Conservation (phyloP, 768 basidiomycete species). For the Mycena belliarum region DNA sequence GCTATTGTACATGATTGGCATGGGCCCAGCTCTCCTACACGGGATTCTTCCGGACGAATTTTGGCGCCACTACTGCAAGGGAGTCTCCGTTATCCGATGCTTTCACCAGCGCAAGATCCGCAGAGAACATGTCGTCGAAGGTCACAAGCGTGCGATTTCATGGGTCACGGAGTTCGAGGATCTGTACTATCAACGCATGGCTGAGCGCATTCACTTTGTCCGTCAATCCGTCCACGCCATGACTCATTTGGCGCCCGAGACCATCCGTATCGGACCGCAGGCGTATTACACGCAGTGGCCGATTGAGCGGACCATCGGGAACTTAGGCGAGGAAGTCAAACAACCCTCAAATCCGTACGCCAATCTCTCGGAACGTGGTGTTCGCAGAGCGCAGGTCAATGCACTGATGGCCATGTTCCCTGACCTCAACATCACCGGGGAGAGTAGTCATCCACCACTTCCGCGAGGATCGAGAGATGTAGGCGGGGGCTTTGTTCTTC, state of each 20-base stretch:
- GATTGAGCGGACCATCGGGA: too few relatives aligned
- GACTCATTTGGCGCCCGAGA: too few relatives aligned
- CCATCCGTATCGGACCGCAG: too few relatives aligned
- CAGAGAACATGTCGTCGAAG: slow-evolving; percentile 13
- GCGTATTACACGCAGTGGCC: too few relatives aligned
- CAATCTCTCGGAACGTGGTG: slow-evolving; percentile 4
- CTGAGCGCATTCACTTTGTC: too few relatives aligned
- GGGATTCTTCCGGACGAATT: slow-evolving; percentile 18
- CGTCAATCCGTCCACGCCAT: too few relatives aligned
- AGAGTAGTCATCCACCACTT: neutral
- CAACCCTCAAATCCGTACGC: neutral
- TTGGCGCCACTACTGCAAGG: slow-evolving; percentile 26
- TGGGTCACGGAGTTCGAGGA: slow-evolving; percentile 30
- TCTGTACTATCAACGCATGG: slow-evolving; percentile 25
- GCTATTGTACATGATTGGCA: slow-evolving; percentile 22
- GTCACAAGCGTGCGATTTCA: slow-evolving; percentile 12
- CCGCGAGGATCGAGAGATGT: slow-evolving; percentile 7
- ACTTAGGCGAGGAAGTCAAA: neutral
- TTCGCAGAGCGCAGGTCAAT: slow-evolving; percentile 4
- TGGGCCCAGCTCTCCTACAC: slow-evolving; percentile 25
- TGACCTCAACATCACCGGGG: neutral
- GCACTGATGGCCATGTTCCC: slow-evolving; percentile 16
- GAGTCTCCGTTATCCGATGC: slow-evolving; percentile 21
- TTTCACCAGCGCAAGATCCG: slow-evolving; percentile 20
- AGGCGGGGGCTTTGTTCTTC: slow-evolving; percentile 9